Evolutionary conservation across 805 yeast genomes (phyloP).

Genomic region (Saturnispora hagleri): DNA sequence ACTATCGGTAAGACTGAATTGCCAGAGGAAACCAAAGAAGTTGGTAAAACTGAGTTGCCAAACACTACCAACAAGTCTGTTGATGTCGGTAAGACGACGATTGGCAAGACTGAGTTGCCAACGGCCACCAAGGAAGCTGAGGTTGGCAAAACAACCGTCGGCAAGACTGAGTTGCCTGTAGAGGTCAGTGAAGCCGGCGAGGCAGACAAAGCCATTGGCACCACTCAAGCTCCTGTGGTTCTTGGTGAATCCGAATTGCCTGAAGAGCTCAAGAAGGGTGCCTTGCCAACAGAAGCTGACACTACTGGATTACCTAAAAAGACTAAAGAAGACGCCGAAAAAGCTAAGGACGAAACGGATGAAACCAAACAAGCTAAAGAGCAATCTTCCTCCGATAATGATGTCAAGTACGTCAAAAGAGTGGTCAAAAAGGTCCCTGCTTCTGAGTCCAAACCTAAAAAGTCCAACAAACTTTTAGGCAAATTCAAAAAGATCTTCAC

Average conservation of each 20-base stretch:
- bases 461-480: neutral
- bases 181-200: neutral
- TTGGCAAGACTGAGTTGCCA: constrained; percentile 20
- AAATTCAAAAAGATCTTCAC: constrained; percentile 1
- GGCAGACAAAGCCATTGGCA: neutral
- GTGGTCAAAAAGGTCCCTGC: constrained; percentile 19
- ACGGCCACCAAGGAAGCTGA: neutral
- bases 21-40: constrained; percentile 10
- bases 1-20: neutral
- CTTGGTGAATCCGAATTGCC: neutral
- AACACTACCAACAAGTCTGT: neutral
- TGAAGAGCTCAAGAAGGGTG: neutral
- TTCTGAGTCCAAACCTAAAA: neutral
- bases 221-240: neutral
- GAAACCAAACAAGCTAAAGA: neutral
- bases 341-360: neutral
- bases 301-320: neutral
- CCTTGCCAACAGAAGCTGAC: neutral
- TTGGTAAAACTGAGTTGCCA: constrained; percentile 20
- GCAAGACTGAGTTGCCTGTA: neutral
- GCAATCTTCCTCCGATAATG: constrained; percentile 9
- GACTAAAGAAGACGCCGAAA: no score
- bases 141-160: neutral
- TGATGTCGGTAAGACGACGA: constrained; percentile 1
- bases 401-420: constrained; percentile 32